Evolutionary conservation across 139 green algal genomes (phyloP).

Genomic region (Tetratostichococcus sp.): DNA sequence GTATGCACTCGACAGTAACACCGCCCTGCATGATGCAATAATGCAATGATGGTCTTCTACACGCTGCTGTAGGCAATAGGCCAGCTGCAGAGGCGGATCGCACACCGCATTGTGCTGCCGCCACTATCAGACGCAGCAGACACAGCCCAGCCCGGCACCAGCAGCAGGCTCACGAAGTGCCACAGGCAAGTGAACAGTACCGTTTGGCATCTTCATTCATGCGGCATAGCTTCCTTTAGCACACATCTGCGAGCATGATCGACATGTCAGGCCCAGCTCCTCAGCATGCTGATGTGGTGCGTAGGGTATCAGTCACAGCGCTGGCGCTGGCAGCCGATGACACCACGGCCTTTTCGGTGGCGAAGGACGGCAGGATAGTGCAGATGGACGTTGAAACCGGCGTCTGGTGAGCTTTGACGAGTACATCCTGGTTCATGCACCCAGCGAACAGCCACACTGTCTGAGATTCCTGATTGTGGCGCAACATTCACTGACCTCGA

Average conservation of each 20-base stretch:
- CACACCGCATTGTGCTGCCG: constrained; percentile 41
- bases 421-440: no score
- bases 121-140: constrained; percentile 12
- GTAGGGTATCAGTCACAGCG: constrained; percentile 62
- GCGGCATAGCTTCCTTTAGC: no score
- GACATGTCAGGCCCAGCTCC: no score
- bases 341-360: constrained; percentile 56
- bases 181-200: constrained; percentile 14
- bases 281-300: not conserved
- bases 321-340: constrained; percentile 72
- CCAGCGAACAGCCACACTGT: no score
- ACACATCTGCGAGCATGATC: no score
- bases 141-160: constrained; percentile 9
- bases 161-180: constrained; percentile 29
- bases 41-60: no score
- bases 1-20: no score
- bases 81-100: constrained; percentile 47
- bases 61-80: constrained; percentile 39
- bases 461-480: no score
- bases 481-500: no score
- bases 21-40: no score
- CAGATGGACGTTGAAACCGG: constrained; percentile 73
- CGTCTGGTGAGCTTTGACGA: constrained; percentile 7
- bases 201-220: no score
- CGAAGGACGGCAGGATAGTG: constrained; percentile 78